A percentile compares a stretch with the other conserved stretches of the same genome.
Evolutionary conservation across 345 rosid genomes (phyloP).

Genomic region (Hevea brasiliensis): DNA sequence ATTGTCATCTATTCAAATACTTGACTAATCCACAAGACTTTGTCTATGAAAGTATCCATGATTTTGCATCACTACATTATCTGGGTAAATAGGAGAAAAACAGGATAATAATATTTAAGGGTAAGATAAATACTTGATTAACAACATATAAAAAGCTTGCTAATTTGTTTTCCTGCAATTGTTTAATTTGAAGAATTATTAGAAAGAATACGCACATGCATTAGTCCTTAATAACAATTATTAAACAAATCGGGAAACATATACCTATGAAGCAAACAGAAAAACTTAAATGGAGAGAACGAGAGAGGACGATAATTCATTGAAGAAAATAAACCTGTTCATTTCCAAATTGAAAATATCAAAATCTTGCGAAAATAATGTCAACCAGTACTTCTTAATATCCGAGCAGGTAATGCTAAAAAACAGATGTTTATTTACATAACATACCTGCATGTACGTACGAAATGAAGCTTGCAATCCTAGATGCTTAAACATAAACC

Average conservation of each 20-base stretch:
- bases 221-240: no score
- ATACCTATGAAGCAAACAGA: background rate
- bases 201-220: no score
- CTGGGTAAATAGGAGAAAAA: no score
- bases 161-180: no score
- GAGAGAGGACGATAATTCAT: background rate
- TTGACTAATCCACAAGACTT: constrained; percentile 1
- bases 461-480: constrained; percentile 5
- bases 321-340: constrained; percentile 6
- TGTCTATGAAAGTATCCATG: background rate
- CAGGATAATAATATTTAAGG: no score
- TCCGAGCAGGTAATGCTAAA: background rate
- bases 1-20: constrained; percentile 1
- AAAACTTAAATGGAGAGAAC: background rate
- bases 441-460: constrained; percentile 14
- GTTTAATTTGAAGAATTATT: no score
- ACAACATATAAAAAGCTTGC: no score
- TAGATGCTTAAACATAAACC: constrained; percentile 13
- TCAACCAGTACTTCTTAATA: constrained; percentile 3
- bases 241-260: no score
- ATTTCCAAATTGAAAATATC: constrained; percentile 5
- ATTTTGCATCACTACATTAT: background rate
- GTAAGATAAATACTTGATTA: no score
- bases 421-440: constrained; percentile 23
- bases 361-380: constrained; percentile 6